Percentiles rank a stretch among this genome's conserved stretches.
Conservation (phyloP, 805 yeast genomes). For the Sugiyamaella marilandica region DNA sequence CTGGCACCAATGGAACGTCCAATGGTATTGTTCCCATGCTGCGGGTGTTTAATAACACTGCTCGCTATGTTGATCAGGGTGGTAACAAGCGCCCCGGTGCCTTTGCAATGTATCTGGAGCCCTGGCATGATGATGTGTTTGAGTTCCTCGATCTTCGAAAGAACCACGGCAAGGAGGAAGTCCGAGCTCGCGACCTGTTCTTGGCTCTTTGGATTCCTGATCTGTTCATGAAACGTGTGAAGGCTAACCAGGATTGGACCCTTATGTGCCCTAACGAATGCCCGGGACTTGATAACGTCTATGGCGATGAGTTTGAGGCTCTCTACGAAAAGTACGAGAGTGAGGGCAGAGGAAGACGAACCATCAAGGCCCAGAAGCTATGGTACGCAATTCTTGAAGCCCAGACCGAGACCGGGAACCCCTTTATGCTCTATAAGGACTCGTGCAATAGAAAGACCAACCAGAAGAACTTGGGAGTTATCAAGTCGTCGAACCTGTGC, state of each 20-base stretch:
- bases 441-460: slow-evolving; percentile 82
- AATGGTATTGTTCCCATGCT: slow-evolving; percentile 95
- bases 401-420: slow-evolving; percentile 95
- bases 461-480: slow-evolving; percentile 87
- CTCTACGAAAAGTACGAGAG: slow-evolving; percentile 69
- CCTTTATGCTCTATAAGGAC: slow-evolving; percentile 91
- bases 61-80: slow-evolving; percentile 96
- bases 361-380: slow-evolving; percentile 79
- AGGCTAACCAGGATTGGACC: slow-evolving; percentile 75
- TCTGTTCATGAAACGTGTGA: slow-evolving; percentile 87
- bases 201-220: slow-evolving; percentile 95
- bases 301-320: slow-evolving; percentile 76
- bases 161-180: slow-evolving; percentile 93
- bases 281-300: slow-evolving; percentile 76
- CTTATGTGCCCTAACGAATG: slow-evolving; percentile 86
- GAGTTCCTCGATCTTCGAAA: slow-evolving; percentile 82
- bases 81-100: slow-evolving; percentile 99
- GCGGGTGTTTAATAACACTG: slow-evolving; percentile 91
- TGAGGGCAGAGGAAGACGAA: slow-evolving; percentile 58
- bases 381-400: slow-evolving; percentile 89
- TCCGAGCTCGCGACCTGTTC: slow-evolving; percentile 88
- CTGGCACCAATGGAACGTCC: slow-evolving; percentile 90
- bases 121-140: slow-evolving; percentile 93
- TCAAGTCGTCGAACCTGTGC: slow-evolving; percentile 90
- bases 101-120: slow-evolving; percentile 87